Conservation (phyloP, 805 yeast species). For the Metschnikowia dekortorum region DNA sequence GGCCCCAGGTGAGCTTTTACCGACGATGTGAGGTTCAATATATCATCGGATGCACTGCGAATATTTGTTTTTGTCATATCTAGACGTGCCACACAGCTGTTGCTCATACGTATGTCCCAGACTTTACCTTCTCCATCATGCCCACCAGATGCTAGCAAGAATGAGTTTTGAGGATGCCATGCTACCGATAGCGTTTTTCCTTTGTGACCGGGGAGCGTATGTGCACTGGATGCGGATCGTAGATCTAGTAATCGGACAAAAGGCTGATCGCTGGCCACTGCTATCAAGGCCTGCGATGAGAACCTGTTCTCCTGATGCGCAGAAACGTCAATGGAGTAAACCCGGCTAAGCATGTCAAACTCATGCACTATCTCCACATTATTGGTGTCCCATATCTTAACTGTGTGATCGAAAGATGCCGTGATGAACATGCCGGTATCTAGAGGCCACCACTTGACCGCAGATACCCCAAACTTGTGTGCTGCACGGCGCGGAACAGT, state of each 20-base stretch:
- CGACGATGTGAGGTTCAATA: conserved; percentile 27
- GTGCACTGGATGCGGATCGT: conserved; percentile 68
- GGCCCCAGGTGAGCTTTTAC: conserved; percentile 71
- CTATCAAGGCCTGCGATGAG: conserved; percentile 48
- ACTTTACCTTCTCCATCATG: conserved; percentile 73
- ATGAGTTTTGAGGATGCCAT: conserved; percentile 67
- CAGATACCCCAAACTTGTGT: conserved; percentile 72
- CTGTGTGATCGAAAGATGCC: conserved; percentile 72
- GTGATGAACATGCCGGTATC: conserved; percentile 85
- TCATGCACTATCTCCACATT: conserved; percentile 60
- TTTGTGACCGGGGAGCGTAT: conserved; percentile 60
- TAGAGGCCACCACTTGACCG: conserved; percentile 80
- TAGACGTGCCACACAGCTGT: conserved; percentile 57
- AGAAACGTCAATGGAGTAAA: conserved; percentile 61
- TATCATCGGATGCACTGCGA: conserved; percentile 10
- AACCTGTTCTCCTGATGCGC: conserved; percentile 19
- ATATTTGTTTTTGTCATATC: conserved; percentile 49
- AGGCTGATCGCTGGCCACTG: conserved; percentile 67
- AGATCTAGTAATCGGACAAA: conserved; percentile 68
- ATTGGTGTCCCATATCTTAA: conserved; percentile 79
- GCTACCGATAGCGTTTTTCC: conserved; percentile 55
- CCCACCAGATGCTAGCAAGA: conserved; percentile 74
- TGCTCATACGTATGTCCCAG: conserved; percentile 80
- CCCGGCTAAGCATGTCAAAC: conserved; percentile 56
- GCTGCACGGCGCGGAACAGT: conserved; percentile 35